Base-by-base conservation (phyloP, 345 rosid genomes). In the Bretschneidera sinensis region DNA sequence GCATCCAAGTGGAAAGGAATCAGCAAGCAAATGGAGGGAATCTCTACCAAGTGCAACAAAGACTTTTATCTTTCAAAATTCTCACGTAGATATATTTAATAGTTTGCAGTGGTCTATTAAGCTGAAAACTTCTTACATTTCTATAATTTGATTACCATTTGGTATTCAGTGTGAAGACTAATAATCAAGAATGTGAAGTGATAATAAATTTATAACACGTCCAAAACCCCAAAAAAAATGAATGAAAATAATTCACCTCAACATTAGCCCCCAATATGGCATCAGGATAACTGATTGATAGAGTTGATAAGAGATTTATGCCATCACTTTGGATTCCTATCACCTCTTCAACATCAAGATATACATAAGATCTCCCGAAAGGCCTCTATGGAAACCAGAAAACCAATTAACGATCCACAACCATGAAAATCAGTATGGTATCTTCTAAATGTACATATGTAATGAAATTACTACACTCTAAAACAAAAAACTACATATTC, bases 281-380 rank as follows among this genome's bases (percentile, higher is more conserved):
- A 79, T 90, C 99, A 52, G 86, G 78, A 77, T 94, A 94, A 75
- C 84, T 76, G 71, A 94, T 71, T 2, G 96, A 76, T 65, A 89
- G 47, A 24, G 84, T 88, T 59, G 97, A 90, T 50, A 49, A 71
- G 57, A 94, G 95, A 81, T 88, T 91, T 76, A 84, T 84, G 71
- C 92, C 99, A 77, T 94, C 97, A 74, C 96, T 85, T 76, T 83
- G 86, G 63, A 90, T 94, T 79, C 92, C 97, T 19, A 71, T 45
- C 66, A 89, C 75, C 69, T 84, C 96, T 74, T 81, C 74, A 69
- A 88, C 91, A 60, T 83, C 92, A 60, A 94, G 95, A 79, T 87
- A 90, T 39, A 90, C 96, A 70, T 64, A 88, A 94, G 87, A 82
- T 94, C 91, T 54, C 99, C 99, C 21, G 97, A 81, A 62, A 81